Conservation (phyloP, 2,329 filamentous ascomycete genomes). For the Berkeleyomyces rouxiae region DNA sequence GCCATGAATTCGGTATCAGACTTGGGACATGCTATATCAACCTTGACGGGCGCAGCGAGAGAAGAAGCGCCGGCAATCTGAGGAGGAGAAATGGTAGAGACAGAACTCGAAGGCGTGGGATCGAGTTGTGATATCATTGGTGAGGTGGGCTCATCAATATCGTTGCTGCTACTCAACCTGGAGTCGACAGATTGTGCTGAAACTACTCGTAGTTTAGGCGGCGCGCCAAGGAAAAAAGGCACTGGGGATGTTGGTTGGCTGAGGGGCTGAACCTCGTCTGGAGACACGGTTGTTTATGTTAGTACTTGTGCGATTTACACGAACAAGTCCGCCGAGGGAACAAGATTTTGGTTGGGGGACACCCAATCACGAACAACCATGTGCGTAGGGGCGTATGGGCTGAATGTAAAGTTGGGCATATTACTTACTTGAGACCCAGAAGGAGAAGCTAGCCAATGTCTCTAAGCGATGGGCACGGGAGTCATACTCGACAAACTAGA, state of each 20-base stretch:
- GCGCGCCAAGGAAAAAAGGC: slow-evolving; percentile 54
- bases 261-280: slow-evolving; percentile 28
- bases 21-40: slow-evolving; percentile 74
- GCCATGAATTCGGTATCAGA: slow-evolving; percentile 72
- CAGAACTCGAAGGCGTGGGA: slow-evolving; percentile 8
- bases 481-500: slow-evolving; percentile 88
- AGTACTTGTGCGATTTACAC: not conserved
- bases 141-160: slow-evolving; percentile 39
- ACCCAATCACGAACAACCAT: not conserved
- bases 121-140: slow-evolving; percentile 30
- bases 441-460: slow-evolving; percentile 81
- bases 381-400: not conserved
- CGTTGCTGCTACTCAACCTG: slow-evolving; percentile 56
- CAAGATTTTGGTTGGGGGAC: not conserved
- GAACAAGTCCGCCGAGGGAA: no score
- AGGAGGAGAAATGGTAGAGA: slow-evolving; percentile 17
- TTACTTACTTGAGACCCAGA: slow-evolving; percentile 70
- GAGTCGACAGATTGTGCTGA: slow-evolving; percentile 78
- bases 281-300: not conserved
- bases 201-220: slow-evolving; percentile 64
- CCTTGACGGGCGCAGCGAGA: slow-evolving; percentile 40
- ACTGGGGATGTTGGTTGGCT: slow-evolving; percentile 51
- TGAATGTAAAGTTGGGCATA: not conserved
- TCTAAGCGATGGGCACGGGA: slow-evolving; percentile 77
- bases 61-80: slow-evolving; percentile 14